Conservation (phyloP, 192 early-diverging fungal species). For the Coemansia interrupta region DNA sequence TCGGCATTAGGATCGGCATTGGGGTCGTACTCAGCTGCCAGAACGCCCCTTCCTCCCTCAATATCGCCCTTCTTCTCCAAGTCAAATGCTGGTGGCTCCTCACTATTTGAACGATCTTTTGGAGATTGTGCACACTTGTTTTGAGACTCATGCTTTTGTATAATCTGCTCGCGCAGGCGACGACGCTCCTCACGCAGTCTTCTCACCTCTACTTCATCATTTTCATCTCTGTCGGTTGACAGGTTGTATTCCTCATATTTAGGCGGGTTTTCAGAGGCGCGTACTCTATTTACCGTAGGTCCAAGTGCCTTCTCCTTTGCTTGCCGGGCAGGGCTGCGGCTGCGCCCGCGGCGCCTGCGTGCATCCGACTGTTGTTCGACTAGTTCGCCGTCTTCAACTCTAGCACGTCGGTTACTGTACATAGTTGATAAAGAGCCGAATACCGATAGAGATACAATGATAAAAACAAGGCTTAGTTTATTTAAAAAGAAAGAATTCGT, state of each 20-base stretch:
- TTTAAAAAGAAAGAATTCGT: too few relatives aligned
- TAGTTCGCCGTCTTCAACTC: too few relatives aligned
- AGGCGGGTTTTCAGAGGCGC: not conserved
- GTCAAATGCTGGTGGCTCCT: conserved; percentile 13
- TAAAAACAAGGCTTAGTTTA: too few relatives aligned
- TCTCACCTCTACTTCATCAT: conserved; percentile 69
- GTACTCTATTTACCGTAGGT: conserved; percentile 25
- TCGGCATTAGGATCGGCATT: conserved; percentile 66
- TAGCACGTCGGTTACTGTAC: too few relatives aligned
- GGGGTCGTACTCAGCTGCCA: conserved; percentile 80
- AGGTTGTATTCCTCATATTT: conserved; percentile 9
- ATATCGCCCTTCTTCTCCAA: conserved; percentile 34
- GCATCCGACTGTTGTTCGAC: too few relatives aligned
- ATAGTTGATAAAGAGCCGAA: too few relatives aligned
- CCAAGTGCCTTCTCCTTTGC: not conserved
- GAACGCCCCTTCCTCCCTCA: conserved; percentile 28
- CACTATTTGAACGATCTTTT: conserved; percentile 21
- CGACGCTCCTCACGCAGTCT: conserved; percentile 81
- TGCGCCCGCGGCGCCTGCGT: not conserved
- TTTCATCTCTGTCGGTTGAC: conserved; percentile 50
- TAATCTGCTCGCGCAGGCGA: conserved; percentile 68
- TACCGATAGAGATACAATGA: too few relatives aligned
- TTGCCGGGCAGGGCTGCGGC: conserved; percentile 10
- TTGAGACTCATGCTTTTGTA: conserved; percentile 63
- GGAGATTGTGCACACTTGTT: conserved; percentile 36